phyloP scores from a whole-genome alignment of 2,329 filamentous ascomycete genomes.

The Fusarium coffeatum region DNA sequence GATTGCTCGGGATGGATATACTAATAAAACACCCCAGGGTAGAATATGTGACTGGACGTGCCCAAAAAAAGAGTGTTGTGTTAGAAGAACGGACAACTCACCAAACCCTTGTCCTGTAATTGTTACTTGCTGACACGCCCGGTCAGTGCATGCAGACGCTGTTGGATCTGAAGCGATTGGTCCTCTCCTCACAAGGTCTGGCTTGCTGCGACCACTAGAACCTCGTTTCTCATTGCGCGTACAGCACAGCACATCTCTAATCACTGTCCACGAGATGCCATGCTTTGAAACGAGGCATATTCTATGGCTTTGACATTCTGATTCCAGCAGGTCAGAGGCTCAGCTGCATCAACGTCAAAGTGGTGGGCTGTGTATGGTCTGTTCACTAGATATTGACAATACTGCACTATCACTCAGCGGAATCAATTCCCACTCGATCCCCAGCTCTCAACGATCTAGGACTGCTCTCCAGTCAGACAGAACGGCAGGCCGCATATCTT shows the following conservation, averaged over 20 bases:
- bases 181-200: slow-evolving; percentile 14
- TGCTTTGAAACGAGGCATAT: slow-evolving; percentile 33
- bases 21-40: slow-evolving; percentile 39
- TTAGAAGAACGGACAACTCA: slow-evolving; percentile 14
- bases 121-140: slow-evolving; percentile 33
- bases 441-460: slow-evolving; percentile 7
- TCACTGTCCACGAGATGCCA: slow-evolving; percentile 26
- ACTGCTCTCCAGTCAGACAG: slow-evolving; percentile 18
- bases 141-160: slow-evolving; percentile 9
- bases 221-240: slow-evolving; percentile 29
- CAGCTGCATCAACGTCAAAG: slow-evolving; percentile 17
- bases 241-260: background rate
- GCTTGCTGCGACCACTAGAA: slow-evolving; percentile 41
- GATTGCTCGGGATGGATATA: slow-evolving; percentile 2
- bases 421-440: slow-evolving; percentile 2
- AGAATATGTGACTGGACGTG: background rate
- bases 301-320: background rate
- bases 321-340: slow-evolving; percentile 21
- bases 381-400: background rate
- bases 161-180: slow-evolving; percentile 31
- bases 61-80: slow-evolving; percentile 31
- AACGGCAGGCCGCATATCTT: slow-evolving; percentile 31
- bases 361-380: slow-evolving; percentile 25
- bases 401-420: background rate
- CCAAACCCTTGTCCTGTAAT: slow-evolving; percentile 17